Evolutionary conservation across 768 basidiomycete genomes (phyloP), one percentile per base, ranked within the genome.

Genomic region (Auriscalpium vulgare): DNA sequence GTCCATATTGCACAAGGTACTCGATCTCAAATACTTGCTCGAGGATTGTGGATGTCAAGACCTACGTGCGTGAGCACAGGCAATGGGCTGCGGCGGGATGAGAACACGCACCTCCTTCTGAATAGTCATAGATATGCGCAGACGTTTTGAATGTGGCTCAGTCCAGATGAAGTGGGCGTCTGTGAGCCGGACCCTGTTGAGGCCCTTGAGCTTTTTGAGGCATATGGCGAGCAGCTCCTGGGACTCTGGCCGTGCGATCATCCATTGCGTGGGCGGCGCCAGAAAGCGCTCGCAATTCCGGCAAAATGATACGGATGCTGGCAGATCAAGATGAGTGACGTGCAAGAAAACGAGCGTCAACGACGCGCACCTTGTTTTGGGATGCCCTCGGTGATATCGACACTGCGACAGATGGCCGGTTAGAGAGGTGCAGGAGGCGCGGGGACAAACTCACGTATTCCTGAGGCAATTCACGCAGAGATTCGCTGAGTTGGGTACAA

Each of bases 111-210:
- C 93, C 79, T 98, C 97, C 76, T 99, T 99, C 74, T 99, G 97
- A 59, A 99, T 94, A 0, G 95, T 97, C 64, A 99, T 74, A 53
- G 95, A 95, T 54, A 99, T 84, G 48, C 92, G 82, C 59, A 98
- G 69, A 38, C 97, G 81, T 67, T 95, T 94, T 40, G 91, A 94
- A 72, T 99, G 95, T 3, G 97, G 97, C 67, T 99, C 97, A 19
- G 97, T 99, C 97, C 97, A 99, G 65, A 98, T 92, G 70, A 98
- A 98, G 60, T 93, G 91, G 2, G 97, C 97, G 59, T 98, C 95
- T n/a, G 97, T 95, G 45, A 99, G 73, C 50, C 95, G 88, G 29
- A 98, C 93, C 76, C 92, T 95, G 64, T 84, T 87, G 21, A 98
- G 76, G 2, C 94, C 94, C 67, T 95, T 95, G 64, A 98, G 83